These are phyloP conservation scores for Stachybotrys chlorohalonatus DNA, from an alignment of 2,329 filamentous ascomycete genomes.

Conservation along the genomic window DNA sequence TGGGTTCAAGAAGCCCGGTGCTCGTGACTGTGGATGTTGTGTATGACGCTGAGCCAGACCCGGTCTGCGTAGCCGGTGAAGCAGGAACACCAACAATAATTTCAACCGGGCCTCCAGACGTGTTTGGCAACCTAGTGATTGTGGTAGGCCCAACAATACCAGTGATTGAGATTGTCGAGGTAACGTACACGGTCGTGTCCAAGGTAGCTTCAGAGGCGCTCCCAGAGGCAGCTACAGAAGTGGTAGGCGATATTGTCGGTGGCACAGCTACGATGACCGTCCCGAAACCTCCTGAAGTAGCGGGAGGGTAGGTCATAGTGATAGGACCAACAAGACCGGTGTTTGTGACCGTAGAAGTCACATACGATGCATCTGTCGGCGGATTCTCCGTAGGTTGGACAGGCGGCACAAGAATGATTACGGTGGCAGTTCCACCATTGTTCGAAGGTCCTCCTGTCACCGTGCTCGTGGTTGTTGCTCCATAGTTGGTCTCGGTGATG, in stretches of 20 bases:
- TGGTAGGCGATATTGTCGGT: background rate
- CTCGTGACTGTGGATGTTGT: background rate
- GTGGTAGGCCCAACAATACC: background rate
- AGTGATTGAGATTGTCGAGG: background rate
- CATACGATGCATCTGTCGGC: background rate
- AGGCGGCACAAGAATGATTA: background rate
- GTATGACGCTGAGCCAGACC: background rate
- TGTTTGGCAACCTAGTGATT: background rate
- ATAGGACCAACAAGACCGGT: background rate
- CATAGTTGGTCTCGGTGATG: background rate
- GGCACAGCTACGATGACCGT: background rate
- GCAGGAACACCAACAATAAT: no score
- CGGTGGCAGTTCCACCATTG: background rate
- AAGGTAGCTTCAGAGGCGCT: no score
- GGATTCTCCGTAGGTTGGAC: background rate
- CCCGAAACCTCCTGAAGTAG: background rate
- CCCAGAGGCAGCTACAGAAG: no score
- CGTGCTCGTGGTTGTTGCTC: background rate
- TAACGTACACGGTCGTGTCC: background rate
- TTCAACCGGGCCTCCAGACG: no score
- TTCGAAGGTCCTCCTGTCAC: background rate
- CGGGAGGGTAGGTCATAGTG: background rate
- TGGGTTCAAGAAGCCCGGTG: background rate
- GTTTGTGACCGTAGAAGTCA: background rate
- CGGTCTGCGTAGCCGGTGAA: background rate